Conservation (phyloP, 2,329 filamentous ascomycete species). For the Bertia moriformis region DNA sequence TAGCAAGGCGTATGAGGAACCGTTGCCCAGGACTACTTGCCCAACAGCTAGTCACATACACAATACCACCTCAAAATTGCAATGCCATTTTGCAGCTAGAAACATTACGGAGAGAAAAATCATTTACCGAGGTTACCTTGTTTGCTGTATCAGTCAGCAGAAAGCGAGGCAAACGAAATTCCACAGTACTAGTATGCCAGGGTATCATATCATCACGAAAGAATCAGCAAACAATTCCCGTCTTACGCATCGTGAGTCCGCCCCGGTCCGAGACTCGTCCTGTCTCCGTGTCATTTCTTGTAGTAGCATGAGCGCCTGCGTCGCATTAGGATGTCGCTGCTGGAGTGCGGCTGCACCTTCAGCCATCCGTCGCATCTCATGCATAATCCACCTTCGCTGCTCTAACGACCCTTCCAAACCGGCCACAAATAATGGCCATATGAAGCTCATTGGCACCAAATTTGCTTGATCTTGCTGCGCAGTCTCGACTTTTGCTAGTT, state of each 20-base stretch:
- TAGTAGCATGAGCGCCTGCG: conserved; percentile 13
- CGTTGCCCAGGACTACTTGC: no score
- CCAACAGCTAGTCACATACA: no score
- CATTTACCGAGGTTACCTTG: no score
- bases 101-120: no score
- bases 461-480: conserved; percentile 4
- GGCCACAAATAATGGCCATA: conserved; percentile 18
- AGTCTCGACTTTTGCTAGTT: conserved; percentile 13
- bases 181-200: no score
- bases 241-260: conserved; percentile 16
- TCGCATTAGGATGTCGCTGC: conserved; percentile 14
- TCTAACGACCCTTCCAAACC: conserved; percentile 14
- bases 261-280: conserved; percentile 16
- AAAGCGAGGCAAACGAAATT: no score
- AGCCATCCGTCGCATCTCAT: conserved; percentile 16
- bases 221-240: conserved; percentile 16
- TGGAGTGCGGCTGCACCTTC: conserved; percentile 2
- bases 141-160: no score
- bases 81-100: no score
- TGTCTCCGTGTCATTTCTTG: conserved; percentile 17
- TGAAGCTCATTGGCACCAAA: conserved; percentile 13
- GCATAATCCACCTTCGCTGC: conserved; percentile 16
- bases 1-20: no score
- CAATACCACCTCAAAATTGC: no score
- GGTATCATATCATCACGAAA: conserved; percentile 17